Evolutionary conservation across 768 basidiomycete species (phyloP), one percentile per base, ranked within the genome.

Genomic region (Mycena polygramma): DNA sequence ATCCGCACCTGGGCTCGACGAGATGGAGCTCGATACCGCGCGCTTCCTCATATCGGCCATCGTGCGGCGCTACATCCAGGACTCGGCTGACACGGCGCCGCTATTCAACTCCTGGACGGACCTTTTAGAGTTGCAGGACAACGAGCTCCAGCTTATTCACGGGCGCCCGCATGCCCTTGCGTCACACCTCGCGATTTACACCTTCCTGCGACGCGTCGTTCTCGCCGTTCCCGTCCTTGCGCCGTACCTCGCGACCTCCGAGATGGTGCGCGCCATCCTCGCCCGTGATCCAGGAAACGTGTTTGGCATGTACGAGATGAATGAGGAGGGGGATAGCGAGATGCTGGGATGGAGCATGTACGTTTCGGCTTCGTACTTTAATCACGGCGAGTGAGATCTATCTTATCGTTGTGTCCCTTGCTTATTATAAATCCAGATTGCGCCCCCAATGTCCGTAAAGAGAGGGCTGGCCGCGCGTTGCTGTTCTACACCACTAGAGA

Each of bases 261-360:
- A 78, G n/a, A 81, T 79, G 49, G 82, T 89, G 39, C 87, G 91
- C n/a, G 84, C 81, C 2, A 79, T 90, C 13, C 79, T 92, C 20
- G 84, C 84, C 19, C 85, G 91, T 15, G 90, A 92, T 68, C 84
- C 86, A 26, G 90, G 91, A 24, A 92, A 92, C 70, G 85, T 89
- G 10, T 92, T 92, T 69, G 91, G 91, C 19, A 85, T 92, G 54
- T 92, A 89, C 88, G 90, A 92, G 69, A 86, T 77, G 80, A 78
- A 78, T 64, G 79, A 80, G 68, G 83, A 82, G 22, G 86, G 80
- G 52, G 78, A 86, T 46, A 83, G 83, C 57, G 89, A 90, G 77
- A 89, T 91, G 90, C 75, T 91, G 22, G 91, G 91, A 26, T 92
- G 89, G 86, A 89, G 85, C 7, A 82, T 91, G 70, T 92, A 89